Base-by-base conservation (phyloP, 495 filamentous ascomycete genomes). In the Hypomontagnella monticulosa region DNA sequence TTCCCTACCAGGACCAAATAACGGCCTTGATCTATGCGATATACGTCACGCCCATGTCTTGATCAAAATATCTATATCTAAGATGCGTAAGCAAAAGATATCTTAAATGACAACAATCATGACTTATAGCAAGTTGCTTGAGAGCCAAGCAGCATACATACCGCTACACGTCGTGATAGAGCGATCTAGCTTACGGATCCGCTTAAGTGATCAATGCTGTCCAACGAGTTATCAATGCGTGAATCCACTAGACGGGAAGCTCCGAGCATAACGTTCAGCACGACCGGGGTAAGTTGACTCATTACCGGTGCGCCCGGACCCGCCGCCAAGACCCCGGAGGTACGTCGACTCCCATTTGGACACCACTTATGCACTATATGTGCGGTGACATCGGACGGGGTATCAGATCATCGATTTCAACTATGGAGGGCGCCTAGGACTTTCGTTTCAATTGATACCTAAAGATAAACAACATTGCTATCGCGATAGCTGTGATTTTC, bases 401-500 rank as follows among this genome's bases (percentile, higher is more conserved):
- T 37, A 38, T 36, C 34, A 40, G 49, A 52, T 9, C 49, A 52
- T 40, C n/a, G 9, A 52, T 16, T 4, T 16, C 15, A 23, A 33
- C 5, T 11, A 27, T 27, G 23, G 23, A 23, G 49, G 34, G 10
- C 16, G 8, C 18, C 36, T 14, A 36, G 15, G 48, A 34, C 0
- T n/a, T 36, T 40, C 23, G 6, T 27, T 27, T 27, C 23, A 6
- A 27, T 2, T 27, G 23, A 27, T 27, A 27, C 6, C 23, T 6
- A 27, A 27, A 27, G 23, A 27, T 27, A 27, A 2, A 27, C 23
- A 6, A 27, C 23, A 2, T 27, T 27, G 23, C 23, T 2, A 27
- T 27, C 23, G 23, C 23, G 23, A 27, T 27, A 27, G 23, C 6
- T 2, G 23, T 27, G 23, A 6, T 27, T 27, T 6, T 6, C 6